These are phyloP conservation scores for Lipomyces sp. DNA, from an alignment of 805 yeast genomes.

Conservation along the genomic window DNA sequence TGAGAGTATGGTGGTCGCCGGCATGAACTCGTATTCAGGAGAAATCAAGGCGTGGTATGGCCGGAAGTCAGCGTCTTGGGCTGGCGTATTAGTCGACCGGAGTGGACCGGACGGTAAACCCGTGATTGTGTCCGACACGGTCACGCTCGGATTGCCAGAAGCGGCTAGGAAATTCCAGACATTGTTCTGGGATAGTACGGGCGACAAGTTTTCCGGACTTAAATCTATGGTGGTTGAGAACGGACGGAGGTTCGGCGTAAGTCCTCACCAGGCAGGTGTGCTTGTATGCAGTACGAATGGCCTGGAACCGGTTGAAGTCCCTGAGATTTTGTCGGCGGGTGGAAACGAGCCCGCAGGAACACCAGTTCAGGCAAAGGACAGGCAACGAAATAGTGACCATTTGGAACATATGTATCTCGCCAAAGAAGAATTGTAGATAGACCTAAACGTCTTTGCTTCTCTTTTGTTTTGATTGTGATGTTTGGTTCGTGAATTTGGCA, in stretches of 20 bases:
- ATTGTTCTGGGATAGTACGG: conserved; percentile 32
- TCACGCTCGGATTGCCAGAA: conserved; percentile 22
- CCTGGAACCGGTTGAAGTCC: conserved; percentile 32
- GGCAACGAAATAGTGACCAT: conserved; percentile 18
- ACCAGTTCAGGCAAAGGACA: conserved; percentile 3
- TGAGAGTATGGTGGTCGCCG: conserved; percentile 30
- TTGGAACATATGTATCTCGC: conserved; percentile 33
- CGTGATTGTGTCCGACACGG: conserved; percentile 33
- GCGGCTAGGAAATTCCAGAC: conserved; percentile 35
- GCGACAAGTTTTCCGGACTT: conserved; percentile 30
- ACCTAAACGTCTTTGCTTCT: background rate
- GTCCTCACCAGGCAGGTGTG: conserved; percentile 34
- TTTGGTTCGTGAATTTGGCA: background rate
- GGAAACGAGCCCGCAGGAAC: conserved; percentile 6
- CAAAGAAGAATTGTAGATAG: conserved; percentile 31
- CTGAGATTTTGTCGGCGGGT: conserved; percentile 7
- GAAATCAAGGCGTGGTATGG: conserved; percentile 34
- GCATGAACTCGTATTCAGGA: conserved; percentile 21
- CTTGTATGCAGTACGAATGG: conserved; percentile 34
- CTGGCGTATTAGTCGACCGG: conserved; percentile 32
- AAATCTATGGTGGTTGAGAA: conserved; percentile 32
- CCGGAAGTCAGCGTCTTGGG: conserved; percentile 33
- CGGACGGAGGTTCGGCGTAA: conserved; percentile 36
- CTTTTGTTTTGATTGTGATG: background rate
- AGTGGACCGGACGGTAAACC: conserved; percentile 23